These are phyloP conservation scores for Marasmius oreades DNA, from an alignment of 1,284 basidiomycete genomes.

Conservation along the genomic window DNA sequence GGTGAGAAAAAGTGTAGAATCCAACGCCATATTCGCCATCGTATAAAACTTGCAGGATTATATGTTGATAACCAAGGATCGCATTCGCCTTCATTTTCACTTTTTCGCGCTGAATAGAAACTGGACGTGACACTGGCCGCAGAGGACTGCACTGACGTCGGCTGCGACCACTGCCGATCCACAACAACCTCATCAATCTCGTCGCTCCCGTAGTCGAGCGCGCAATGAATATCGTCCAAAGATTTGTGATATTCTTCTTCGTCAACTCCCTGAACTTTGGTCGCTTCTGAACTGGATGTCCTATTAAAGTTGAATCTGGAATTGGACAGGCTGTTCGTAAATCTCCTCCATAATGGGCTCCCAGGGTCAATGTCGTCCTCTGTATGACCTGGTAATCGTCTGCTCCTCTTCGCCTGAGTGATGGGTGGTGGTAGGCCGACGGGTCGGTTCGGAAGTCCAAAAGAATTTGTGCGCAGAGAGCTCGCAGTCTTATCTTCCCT, in stretches of 20 bases:
- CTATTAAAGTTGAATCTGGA: neutral
- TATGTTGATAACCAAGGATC: neutral
- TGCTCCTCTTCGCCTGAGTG: neutral
- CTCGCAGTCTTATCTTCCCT: no score
- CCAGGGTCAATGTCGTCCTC: neutral
- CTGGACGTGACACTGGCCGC: neutral
- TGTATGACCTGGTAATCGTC: neutral
- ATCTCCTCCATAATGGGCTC: neutral
- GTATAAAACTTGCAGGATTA: neutral
- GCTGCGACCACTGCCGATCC: slow-evolving; percentile 6
- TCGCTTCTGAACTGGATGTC: neutral
- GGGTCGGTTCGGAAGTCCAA: no score
- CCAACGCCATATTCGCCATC: slow-evolving; percentile 14
- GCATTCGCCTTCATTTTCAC: neutral
- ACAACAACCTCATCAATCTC: slow-evolving; percentile 10
- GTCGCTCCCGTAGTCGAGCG: neutral
- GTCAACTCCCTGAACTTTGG: neutral
- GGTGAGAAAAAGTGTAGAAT: slow-evolving; percentile 40
- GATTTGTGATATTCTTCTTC: neutral
- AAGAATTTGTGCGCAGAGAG: no score
- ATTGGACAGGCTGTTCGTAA: neutral
- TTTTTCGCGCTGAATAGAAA: neutral
- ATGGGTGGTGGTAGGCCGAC: neutral
- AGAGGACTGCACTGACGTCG: slow-evolving; percentile 5
- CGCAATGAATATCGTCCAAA: neutral